Conservation (phyloP, 2,329 filamentous ascomycete genomes). For the Cladosporium sp. region DNA sequence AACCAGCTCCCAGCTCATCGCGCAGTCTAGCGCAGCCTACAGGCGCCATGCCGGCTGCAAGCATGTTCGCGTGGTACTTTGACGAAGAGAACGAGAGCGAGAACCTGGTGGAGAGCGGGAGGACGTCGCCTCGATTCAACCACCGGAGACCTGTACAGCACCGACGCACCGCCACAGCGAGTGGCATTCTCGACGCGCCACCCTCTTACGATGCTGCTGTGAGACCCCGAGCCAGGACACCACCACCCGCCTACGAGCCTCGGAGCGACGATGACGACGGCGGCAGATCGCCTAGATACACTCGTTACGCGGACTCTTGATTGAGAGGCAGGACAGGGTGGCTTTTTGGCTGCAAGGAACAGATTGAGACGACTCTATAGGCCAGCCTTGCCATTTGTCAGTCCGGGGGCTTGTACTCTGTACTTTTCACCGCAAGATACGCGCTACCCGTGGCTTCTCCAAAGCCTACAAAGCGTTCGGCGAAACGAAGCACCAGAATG, state of each 20-base stretch:
- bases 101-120: not conserved
- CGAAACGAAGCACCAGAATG: not conserved
- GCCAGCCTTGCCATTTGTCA: not conserved
- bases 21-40: not conserved
- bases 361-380: conserved; percentile 2
- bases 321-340: not conserved
- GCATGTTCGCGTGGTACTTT: conserved; percentile 33
- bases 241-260: conserved; percentile 36
- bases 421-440: not conserved
- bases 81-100: conserved; percentile 18
- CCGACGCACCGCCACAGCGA: conserved; percentile 26
- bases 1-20: not conserved
- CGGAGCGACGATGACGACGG: conserved; percentile 30
- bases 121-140: conserved; percentile 20
- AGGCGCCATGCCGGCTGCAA: conserved; percentile 31
- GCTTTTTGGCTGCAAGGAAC: not conserved
- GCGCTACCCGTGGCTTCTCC: not conserved
- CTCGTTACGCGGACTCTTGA: conserved; percentile 6
- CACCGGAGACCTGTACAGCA: conserved; percentile 27
- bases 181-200: conserved; percentile 15
- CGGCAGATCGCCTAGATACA: conserved; percentile 15
- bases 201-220: conserved; percentile 32
- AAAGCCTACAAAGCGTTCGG: not conserved
- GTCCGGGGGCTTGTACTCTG: not conserved
- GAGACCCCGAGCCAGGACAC: conserved; percentile 26